A percentile compares a stretch with the other conserved stretches of the same genome.
Conservation (phyloP, 1,139 yeast genomes). For the Candida anutae region DNA sequence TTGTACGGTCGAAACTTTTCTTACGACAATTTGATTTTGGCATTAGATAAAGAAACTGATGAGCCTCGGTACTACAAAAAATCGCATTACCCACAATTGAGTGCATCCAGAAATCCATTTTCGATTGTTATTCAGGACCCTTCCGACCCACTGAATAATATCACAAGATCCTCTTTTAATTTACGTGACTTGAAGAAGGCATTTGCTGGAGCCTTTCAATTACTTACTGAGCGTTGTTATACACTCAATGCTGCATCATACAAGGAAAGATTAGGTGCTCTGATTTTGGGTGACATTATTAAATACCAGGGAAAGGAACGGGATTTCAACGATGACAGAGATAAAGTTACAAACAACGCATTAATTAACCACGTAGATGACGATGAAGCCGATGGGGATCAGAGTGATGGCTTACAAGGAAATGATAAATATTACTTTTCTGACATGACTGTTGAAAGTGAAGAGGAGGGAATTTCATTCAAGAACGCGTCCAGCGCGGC, state of each 20-base stretch:
- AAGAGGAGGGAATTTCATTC: conserved; percentile 14
- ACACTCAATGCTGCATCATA: conserved; percentile 50
- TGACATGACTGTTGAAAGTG: conserved; percentile 37
- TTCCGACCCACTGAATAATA: conserved; percentile 71
- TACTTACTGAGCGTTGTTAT: conserved; percentile 67
- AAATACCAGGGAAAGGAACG: conserved; percentile 68
- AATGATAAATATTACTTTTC: conserved; percentile 34
- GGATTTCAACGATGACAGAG: conserved; percentile 74
- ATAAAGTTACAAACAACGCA: conserved; percentile 56
- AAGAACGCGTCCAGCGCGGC: conserved; percentile 4
- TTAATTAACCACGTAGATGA: conserved; percentile 21
- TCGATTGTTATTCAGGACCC: conserved; percentile 86
- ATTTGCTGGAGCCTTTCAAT: conserved; percentile 85
- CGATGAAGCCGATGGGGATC: conserved; percentile 13
- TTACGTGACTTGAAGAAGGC: conserved; percentile 76
- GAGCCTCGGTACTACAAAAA: conserved; percentile 52
- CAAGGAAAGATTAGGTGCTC: conserved; percentile 61
- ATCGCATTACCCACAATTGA: conserved; percentile 44
- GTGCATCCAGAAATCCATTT: conserved; percentile 50
- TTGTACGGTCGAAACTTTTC: conserved; percentile 91
- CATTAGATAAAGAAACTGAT: conserved; percentile 45
- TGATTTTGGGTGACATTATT: conserved; percentile 75
- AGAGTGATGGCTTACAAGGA: conserved; percentile 27
- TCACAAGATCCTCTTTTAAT: conserved; percentile 81
- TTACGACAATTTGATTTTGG: conserved; percentile 68